Percentiles rank a stretch among this genome's conserved stretches.
Evolutionary conservation across 139 green algal species (phyloP).

Genomic region (Tetradesmus obliquus): DNA sequence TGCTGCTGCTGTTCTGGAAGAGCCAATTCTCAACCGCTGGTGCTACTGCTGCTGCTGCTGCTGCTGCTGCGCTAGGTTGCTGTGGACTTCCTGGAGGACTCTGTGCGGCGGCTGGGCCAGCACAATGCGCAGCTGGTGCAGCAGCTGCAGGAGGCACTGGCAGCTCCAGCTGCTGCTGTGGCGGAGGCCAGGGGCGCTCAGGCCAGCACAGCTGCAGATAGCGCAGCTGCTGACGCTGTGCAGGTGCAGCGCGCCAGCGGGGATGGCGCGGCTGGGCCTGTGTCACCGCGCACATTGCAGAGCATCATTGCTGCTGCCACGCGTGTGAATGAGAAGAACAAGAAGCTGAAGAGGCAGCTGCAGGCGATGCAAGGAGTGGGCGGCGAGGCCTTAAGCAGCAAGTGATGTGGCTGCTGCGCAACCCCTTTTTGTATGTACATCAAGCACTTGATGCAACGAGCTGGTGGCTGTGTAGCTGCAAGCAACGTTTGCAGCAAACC

Average conservation of each 20-base stretch:
- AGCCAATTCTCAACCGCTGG: too few relatives aligned
- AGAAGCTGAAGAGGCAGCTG: constrained; percentile 41
- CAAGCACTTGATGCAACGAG: too few relatives aligned
- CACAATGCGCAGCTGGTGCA: constrained; percentile 35
- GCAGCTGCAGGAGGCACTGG: constrained; percentile 24
- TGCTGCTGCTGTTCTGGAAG: neutral
- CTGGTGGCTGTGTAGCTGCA: too few relatives aligned
- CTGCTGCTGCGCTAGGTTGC: constrained; percentile 4
- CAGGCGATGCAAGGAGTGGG: neutral
- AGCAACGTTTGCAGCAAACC: too few relatives aligned
- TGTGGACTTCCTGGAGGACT: constrained; percentile 37
- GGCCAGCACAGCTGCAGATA: neutral
- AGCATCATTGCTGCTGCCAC: constrained; percentile 38
- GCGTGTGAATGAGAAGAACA: constrained; percentile 40
- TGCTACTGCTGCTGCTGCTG: neutral
- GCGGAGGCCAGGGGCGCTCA: neutral
- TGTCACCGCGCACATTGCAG: constrained; percentile 16
- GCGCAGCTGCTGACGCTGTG: neutral
- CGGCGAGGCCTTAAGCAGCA: neutral
- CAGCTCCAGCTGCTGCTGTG: constrained; percentile 2
- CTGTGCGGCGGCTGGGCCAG: constrained; percentile 32
- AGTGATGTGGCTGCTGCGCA: neutral
- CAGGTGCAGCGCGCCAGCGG: neutral
- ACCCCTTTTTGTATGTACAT: too few relatives aligned
- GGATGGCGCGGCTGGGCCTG: neutral